These are phyloP conservation scores for Nannochloris sp. DNA, from an alignment of 139 green algal genomes.

Conservation along the genomic window DNA sequence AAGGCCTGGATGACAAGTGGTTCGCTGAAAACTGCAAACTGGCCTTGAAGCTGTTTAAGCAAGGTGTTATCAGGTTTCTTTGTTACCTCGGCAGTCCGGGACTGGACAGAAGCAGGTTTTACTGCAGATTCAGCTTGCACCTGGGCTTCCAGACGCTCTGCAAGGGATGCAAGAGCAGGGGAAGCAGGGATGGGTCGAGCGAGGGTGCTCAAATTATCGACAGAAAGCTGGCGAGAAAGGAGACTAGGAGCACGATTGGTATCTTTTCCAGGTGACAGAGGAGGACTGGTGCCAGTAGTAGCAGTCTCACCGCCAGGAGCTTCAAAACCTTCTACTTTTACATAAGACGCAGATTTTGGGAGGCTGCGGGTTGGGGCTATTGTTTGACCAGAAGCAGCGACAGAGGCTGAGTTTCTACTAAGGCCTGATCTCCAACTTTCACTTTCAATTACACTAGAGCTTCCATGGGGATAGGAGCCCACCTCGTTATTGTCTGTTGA, in stretches of 20 bases:
- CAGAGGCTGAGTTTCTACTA: too few relatives aligned
- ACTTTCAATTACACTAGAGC: background rate
- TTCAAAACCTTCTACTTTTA: constrained; percentile 25
- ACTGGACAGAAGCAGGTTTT: background rate
- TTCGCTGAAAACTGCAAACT: constrained; percentile 19
- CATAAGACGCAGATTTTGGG: constrained; percentile 20
- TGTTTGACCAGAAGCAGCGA: background rate
- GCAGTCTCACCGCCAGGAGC: background rate
- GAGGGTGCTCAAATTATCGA: constrained; percentile 5
- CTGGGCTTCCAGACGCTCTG: background rate
- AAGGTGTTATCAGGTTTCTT: background rate
- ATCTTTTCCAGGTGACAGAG: background rate
- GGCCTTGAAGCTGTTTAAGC: background rate
- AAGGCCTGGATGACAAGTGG: constrained; percentile 24
- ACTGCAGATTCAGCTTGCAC: constrained; percentile 3
- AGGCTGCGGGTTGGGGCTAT: constrained; percentile 1
- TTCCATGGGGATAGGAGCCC: background rate
- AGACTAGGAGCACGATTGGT: background rate
- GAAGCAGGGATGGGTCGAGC: background rate
- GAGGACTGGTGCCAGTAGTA: background rate
- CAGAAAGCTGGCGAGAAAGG: constrained; percentile 13
- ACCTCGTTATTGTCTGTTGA: background rate
- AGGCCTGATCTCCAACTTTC: background rate
- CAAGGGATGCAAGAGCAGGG: background rate
- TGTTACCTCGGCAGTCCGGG: background rate